Base-by-base conservation (phyloP, 331 rosid species). In the Prunus yedoensis region DNA sequence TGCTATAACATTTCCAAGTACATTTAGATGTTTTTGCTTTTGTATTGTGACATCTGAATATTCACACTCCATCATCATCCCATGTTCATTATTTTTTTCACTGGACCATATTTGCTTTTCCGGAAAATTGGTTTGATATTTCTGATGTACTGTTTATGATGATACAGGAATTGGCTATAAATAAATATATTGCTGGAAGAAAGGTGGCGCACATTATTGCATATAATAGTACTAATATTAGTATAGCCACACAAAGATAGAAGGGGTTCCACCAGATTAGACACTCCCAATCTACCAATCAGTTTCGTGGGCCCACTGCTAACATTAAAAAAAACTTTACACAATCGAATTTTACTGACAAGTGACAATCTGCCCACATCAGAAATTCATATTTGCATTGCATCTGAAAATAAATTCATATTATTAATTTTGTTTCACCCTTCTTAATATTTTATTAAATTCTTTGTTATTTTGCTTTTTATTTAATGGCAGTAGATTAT, bases 181-280 rank as follows among this genome's bases (percentile, higher is more conserved):
- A 5, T 5, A 47, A 47, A 47, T 10, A 47, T 13, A 14, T 12
- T 47, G 51, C 51, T 10, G 51, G 51, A 47, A 47, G 15, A 47
- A 47, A 11, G 52, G 52, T 47, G 52, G 52, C 15, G 4, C 52
- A 47, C 3, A 47, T 47, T 11, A 47, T 10, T 10, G 32, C 62
- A 57, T 25, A 2, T 27, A 27, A 1, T 12, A 32, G 35, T 32
- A 4, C 35, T 32, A 32, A 32, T 4, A 32, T 35, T 38, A 38
- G 9, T 23, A 27, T 14, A 9, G 1, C 11, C 13, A 15, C 8
- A 1, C 10, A 25, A 60, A 27, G 66, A 27, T 21, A 10, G 43
- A 38, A 4, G 80, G 52, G 43, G 18, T 27, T 52, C 75, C 82
- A 47, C 10, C 78, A 30, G 69, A 79, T 66, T 30, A 0, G 70